A percentile compares a stretch with the other conserved stretches of the same genome.
Conservation (phyloP, 2,329 filamentous ascomycete species). For the Endoconidiophora polonica region DNA sequence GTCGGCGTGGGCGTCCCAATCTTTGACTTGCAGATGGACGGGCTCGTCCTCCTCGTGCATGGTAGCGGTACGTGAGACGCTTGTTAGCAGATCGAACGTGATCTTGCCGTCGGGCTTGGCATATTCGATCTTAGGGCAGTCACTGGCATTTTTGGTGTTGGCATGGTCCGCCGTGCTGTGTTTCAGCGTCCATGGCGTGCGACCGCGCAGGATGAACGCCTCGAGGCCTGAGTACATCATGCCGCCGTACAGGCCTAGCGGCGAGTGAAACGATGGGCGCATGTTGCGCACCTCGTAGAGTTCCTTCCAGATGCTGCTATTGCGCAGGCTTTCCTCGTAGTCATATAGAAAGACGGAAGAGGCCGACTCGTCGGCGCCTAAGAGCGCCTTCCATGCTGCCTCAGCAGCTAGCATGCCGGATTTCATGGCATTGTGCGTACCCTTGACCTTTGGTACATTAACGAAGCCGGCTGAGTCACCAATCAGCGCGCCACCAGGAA, state of each 20-base stretch:
- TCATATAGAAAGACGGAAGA: slow-evolving; percentile 81
- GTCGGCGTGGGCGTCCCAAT: slow-evolving; percentile 82
- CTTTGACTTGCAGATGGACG: slow-evolving; percentile 82
- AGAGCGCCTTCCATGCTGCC: slow-evolving; percentile 65
- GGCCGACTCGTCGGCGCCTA: slow-evolving; percentile 28
- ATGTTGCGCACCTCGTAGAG: slow-evolving; percentile 93
- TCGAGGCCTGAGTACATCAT: slow-evolving; percentile 87
- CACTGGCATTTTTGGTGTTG: slow-evolving; percentile 62
- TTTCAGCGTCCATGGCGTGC: slow-evolving; percentile 78
- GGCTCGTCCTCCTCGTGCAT: slow-evolving; percentile 99
- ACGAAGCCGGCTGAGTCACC: slow-evolving; percentile 93
- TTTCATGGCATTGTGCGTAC: slow-evolving; percentile 94
- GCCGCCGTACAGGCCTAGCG: slow-evolving; percentile 77
- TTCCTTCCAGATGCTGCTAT: slow-evolving; percentile 84
- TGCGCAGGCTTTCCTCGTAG: slow-evolving; percentile 78
- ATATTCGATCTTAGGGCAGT: slow-evolving; percentile 82
- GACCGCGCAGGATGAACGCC: slow-evolving; percentile 72
- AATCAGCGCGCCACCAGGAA: slow-evolving; percentile 87
- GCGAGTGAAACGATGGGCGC: slow-evolving; percentile 81
- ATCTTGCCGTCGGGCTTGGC: slow-evolving; percentile 92
- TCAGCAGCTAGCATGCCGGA: slow-evolving; percentile 93
- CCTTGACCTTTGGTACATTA: slow-evolving; percentile 97
- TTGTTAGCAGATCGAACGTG: slow-evolving; percentile 90
- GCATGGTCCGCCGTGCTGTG: slow-evolving; percentile 65
- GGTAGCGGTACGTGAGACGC: slow-evolving; percentile 84